Evolutionary conservation across 2,329 filamentous ascomycete species (phyloP), one percentile per base, ranked within the genome.

Genomic region (Colletotrichum coccodes): DNA sequence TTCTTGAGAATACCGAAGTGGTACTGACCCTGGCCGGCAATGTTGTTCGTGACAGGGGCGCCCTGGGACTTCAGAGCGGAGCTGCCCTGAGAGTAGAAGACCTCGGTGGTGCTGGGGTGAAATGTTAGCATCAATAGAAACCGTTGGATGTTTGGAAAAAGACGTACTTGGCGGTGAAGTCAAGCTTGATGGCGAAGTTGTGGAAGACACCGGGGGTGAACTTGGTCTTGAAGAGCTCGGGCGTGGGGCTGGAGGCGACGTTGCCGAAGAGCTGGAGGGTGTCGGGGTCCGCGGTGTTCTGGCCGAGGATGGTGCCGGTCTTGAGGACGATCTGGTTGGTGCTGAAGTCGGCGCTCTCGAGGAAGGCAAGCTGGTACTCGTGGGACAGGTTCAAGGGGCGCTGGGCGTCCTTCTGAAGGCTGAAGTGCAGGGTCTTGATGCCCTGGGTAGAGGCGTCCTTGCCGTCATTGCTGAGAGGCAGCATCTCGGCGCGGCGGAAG

Each of bases 1-100:
- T 90, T 90, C 84, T 91, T 91, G 67, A 91, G 79, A 1, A 90
- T 75, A 40, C 89, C 89, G 59, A 91, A 85, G 75, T 91, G 89
- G 76, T 85, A 90, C 75, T 90, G 87, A 26, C 89, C 89, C 62
- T 85, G 83, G 6, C 89, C 89, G 46, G 82, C 81, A 63, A 89
- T 80, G 71, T 89, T 82, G 72, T 88, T 87, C 46, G 77, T 26
- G 0, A 86, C 73, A 0, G 83, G 78, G 21, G 79, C 76, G 1
- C 83, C 87, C n/a, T 86, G 84, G 1, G 79, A 75, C 36, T 81
- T 77, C 34, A 91, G 84, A 0, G 83, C 76, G 2, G 76, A 74
- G 34, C 75, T 75, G 49, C 82, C 84, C 21, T 79, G 78, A 2
- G 88, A 90, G 79, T 89, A 90, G 77, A 85, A 88, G 50, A 89